phyloP scores from a whole-genome alignment of 1,139 yeast genomes.

The Nakaseomyces uthaithaninus region DNA sequence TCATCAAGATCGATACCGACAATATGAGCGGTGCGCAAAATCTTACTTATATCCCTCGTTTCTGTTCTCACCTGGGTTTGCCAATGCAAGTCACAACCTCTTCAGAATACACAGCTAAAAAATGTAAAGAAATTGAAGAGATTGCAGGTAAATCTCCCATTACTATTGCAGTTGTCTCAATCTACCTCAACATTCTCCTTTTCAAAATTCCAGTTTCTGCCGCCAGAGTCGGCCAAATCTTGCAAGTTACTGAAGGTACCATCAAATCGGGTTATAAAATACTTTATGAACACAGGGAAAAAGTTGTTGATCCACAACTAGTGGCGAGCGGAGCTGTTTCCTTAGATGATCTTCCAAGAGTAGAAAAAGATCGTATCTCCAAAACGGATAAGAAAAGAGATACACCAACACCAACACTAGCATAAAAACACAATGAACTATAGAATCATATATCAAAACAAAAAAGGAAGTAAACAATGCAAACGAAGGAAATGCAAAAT shows the following conservation, averaged over 20 bases:
- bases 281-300: constrained; percentile 63
- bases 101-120: constrained; percentile 85
- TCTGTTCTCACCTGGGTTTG: constrained; percentile 90
- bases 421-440: not conserved
- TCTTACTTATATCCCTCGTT: constrained; percentile 89
- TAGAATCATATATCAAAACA: too few relatives aligned
- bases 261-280: constrained; percentile 87
- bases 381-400: constrained; percentile 14
- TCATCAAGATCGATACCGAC: constrained; percentile 39
- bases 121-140: constrained; percentile 85
- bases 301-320: constrained; percentile 76
- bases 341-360: constrained; percentile 51
- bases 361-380: constrained; percentile 26
- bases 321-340: constrained; percentile 61
- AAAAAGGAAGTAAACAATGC: too few relatives aligned
- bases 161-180: constrained; percentile 95
- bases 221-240: constrained; percentile 75
- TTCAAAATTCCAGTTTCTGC: constrained; percentile 68
- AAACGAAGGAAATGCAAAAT: too few relatives aligned
- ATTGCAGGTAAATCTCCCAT: constrained; percentile 96
- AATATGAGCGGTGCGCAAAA: constrained; percentile 80
- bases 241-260: constrained; percentile 98
- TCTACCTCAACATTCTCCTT: constrained; percentile 81
- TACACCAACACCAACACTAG: constrained; percentile 4
- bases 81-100: constrained; percentile 81